Evolutionary conservation across 148 eudicot genomes (phyloP).

Genomic region (Nepenthes mirabilis): DNA sequence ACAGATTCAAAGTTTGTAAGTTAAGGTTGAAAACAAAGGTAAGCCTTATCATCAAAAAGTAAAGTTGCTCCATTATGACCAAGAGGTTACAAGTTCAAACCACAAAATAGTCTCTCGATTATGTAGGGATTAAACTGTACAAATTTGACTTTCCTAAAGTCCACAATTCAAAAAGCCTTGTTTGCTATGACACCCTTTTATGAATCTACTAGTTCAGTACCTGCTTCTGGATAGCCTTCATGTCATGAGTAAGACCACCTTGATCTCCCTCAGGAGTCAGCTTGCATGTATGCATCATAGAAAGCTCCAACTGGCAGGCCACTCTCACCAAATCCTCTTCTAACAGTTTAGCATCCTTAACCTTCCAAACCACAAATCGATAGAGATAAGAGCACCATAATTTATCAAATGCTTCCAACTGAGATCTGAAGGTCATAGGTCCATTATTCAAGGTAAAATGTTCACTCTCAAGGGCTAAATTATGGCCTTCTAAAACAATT

Average conservation of each 20-base stretch:
- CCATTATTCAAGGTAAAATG: conserved; percentile 6
- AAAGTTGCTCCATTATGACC: no score
- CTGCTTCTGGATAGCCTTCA: conserved; percentile 95
- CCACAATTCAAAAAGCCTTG: no score
- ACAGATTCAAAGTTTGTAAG: not conserved
- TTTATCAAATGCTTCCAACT: conserved; percentile 77
- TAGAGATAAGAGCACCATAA: conserved; percentile 91
- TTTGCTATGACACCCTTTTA: no score
- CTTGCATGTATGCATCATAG: conserved; percentile 96
- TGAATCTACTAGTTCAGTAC: conserved; percentile 14
- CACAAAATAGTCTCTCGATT: no score
- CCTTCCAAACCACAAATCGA: conserved; percentile 88
- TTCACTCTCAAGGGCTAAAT: not conserved
- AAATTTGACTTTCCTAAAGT: no score
- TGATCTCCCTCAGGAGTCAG: conserved; percentile 49
- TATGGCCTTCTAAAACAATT: conserved; percentile 36
- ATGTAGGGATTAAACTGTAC: no score
- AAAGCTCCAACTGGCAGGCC: conserved; percentile 91
- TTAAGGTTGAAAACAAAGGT: not conserved
- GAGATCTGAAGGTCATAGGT: conserved; percentile 44
- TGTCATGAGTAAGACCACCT: conserved; percentile 64
- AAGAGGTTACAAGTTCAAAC: no score
- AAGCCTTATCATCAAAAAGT: no score
- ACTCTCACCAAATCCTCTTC: conserved; percentile 96
- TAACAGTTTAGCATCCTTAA: conserved; percentile 72